Conservation (phyloP, 2,329 filamentous ascomycete species). For the Thermothelomyces thermophilus region DNA sequence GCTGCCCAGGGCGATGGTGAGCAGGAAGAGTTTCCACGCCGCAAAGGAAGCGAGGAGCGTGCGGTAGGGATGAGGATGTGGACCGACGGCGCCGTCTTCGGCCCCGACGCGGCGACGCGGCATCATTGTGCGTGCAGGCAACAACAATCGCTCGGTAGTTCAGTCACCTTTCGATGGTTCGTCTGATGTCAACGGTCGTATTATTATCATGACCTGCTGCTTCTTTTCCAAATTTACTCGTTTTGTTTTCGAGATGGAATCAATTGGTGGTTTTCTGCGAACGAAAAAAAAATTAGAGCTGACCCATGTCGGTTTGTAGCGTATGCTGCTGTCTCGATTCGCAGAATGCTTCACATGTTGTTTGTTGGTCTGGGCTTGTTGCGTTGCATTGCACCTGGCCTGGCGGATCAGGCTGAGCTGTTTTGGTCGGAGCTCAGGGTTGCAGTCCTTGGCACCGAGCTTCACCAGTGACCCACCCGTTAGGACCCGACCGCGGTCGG, state of each 20-base stretch:
- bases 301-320: neutral
- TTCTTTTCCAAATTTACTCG: too few species aligned
- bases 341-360: neutral
- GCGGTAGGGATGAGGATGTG: slow-evolving; percentile 13
- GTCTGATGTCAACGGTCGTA: neutral
- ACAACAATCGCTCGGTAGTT: too few species aligned
- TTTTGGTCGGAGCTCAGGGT: too few species aligned
- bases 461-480: too few species aligned
- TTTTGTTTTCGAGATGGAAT: too few species aligned
- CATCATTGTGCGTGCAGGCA: too few species aligned
- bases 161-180: too few species aligned
- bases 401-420: too few species aligned
- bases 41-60: slow-evolving; percentile 42
- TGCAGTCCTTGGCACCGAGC: too few species aligned
- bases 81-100: neutral
- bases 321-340: slow-evolving; percentile 6
- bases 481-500: too few species aligned
- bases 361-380: neutral
- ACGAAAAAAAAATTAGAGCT: slow-evolving; percentile 9
- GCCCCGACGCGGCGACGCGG: too few species aligned
- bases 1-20: slow-evolving; percentile 51
- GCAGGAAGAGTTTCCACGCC: slow-evolving; percentile 60
- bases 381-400: neutral
- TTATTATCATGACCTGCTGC: too few species aligned
- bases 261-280: neutral